Evolutionary conservation across 2,329 filamentous ascomycete species (phyloP).

Genomic region (Pleomassaria siparia): DNA sequence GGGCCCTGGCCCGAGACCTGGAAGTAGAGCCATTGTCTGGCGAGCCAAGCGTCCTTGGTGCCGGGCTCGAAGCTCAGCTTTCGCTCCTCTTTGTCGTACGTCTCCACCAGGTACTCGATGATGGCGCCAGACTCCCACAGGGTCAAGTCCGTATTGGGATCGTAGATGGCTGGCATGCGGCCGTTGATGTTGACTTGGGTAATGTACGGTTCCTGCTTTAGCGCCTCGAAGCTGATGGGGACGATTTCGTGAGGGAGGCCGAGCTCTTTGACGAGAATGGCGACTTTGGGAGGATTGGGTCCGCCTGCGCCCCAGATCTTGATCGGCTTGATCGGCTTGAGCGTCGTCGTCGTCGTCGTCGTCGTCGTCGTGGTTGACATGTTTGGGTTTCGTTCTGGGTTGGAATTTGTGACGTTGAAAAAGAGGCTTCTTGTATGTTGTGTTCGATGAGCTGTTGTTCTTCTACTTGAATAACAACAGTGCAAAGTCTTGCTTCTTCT

Average conservation of each 20-base stretch:
- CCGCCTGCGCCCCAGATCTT: slow-evolving; percentile 25
- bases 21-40: slow-evolving; percentile 50
- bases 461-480: too few relatives aligned
- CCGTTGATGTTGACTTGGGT: slow-evolving; percentile 44
- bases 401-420: not conserved
- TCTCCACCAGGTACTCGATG: slow-evolving; percentile 48
- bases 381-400: not conserved
- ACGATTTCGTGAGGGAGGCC: slow-evolving; percentile 43
- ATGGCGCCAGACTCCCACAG: slow-evolving; percentile 52
- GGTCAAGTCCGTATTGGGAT: slow-evolving; percentile 48
- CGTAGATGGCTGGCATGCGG: slow-evolving; percentile 48
- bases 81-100: slow-evolving; percentile 47
- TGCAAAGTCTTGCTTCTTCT: too few relatives aligned
- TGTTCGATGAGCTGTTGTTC: too few relatives aligned
- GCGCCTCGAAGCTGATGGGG: slow-evolving; percentile 38
- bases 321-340: slow-evolving; percentile 19
- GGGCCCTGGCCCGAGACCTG: slow-evolving; percentile 52
- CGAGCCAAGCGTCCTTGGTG: slow-evolving; percentile 41
- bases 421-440: too few relatives aligned
- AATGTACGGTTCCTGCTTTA: slow-evolving; percentile 46
- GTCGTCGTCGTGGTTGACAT: slow-evolving; percentile 4
- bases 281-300: slow-evolving; percentile 50
- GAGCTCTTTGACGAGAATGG: slow-evolving; percentile 50
- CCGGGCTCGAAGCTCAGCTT: slow-evolving; percentile 40
- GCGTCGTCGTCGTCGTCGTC: too few relatives aligned